Base-by-base conservation (phyloP, 345 rosid genomes). In the Hevea brasiliensis region DNA sequence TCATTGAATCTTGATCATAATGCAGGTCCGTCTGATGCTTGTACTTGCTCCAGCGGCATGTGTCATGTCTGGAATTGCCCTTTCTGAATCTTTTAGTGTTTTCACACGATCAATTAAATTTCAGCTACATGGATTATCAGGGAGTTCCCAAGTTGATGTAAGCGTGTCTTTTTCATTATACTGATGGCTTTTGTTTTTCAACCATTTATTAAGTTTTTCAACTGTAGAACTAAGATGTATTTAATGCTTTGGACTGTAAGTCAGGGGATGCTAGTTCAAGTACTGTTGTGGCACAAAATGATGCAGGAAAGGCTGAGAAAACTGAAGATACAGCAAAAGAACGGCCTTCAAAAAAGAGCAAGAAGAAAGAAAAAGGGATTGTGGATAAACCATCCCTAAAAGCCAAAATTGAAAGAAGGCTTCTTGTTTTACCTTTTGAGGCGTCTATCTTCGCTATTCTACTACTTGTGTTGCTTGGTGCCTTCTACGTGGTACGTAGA, bases 41-140 rank as follows among this genome's bases (percentile, higher is more conserved):
- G 99, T 95, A 44, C 81, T 95, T 87, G 99, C 99, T 82, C 99
- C 99, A 72, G 99, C 99, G 48, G 99, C 99, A 67, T 95, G 99
- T 85, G 92, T 95, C 75, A 81, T 87, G 90, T 95, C 99, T 85
- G 99, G 99, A 61, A 95, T 95, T 78, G 97, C 99, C 70, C 92
- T 95, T 54, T 95, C 99, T 74, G 94, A 95, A 84, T 90, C 99
- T 75, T 92, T 95, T 86, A 92, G 86, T 81, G 91, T 92, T 80
- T 87, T 92, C 74, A 92, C 99, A 37, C 76, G 85, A 58, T 95
- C 99, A 76, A 88, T 95, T 77, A 95, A 95, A 86, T 95, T 91
- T 80, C 98, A 92, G 78, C 79, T 92, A 45, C 84, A 85, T 14
- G 89, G 89, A 67, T 29, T 44, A 35, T 79, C 81, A 7, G 77